Conservation (phyloP, 108 stramenopile genomes). For the Cylindrotheca closterium region DNA sequence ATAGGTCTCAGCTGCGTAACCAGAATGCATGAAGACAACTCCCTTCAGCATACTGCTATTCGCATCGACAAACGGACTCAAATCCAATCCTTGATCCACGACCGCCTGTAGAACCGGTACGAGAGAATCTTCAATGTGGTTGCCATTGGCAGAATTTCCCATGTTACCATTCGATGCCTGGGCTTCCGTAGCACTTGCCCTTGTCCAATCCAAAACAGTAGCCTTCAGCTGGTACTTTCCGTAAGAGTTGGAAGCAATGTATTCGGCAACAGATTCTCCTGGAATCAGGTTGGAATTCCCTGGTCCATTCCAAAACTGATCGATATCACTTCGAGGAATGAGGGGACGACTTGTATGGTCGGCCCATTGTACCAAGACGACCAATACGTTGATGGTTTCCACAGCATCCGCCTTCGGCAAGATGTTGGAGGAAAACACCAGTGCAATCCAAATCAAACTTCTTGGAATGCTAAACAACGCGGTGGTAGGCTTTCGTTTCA, state of each 20-base stretch:
- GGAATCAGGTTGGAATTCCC: conserved; percentile 19
- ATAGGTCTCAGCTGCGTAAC: conserved; percentile 66
- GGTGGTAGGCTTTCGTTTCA: no score
- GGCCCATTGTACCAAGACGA: conserved; percentile 21
- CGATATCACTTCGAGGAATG: conserved; percentile 13
- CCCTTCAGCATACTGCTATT: conserved; percentile 17
- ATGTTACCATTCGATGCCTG: conserved; percentile 9
- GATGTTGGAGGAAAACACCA: no score
- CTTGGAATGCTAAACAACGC: no score
- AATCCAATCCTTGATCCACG: conserved; percentile 17
- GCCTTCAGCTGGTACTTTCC: conserved; percentile 13
- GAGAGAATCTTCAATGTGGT: conserved; percentile 13
- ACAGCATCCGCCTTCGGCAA: no score
- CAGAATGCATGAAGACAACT: conserved; percentile 42
- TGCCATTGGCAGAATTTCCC: conserved; percentile 8
- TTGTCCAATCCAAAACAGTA: conserved; percentile 23
- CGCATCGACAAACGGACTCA: conserved; percentile 11
- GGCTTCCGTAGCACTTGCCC: conserved; percentile 15
- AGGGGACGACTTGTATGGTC: conserved; percentile 32
- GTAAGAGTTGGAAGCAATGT: conserved; percentile 22
- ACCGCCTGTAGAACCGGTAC: conserved; percentile 10
- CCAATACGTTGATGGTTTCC: conserved; percentile 22
- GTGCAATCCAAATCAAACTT: no score
- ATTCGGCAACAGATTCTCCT: conserved; percentile 20
- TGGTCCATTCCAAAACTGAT: conserved; percentile 19